Base-by-base conservation (phyloP, 2,329 filamentous ascomycete genomes). In the Sporothrix pallida region DNA sequence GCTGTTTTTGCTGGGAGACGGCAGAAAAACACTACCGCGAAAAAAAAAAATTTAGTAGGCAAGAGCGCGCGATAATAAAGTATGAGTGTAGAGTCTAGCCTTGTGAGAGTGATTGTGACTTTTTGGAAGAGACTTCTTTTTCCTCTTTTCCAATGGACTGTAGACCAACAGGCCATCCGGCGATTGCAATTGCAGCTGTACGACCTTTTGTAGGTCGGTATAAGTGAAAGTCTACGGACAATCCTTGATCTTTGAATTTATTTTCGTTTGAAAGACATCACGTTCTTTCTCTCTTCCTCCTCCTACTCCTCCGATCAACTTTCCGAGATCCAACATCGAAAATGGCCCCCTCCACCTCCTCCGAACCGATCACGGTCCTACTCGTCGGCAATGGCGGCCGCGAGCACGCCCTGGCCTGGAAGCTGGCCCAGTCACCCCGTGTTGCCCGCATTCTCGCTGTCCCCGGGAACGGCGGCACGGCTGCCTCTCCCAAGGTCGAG, bases 401-500 rank as follows among this genome's bases (percentile, higher is more conserved):
- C 79, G 96, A 99, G 84, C 94, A 98, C 83, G 93, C 95, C 65
- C 88, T 98, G 76, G 94, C 95, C 58, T 98, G 95, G 95, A 98
- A 97, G 84, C 86, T 98, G 76, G 90, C 91, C 80, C 92, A 97
- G 82, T 97, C 94, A 17, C 86, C 91, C 58, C 87, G 87, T 63
- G 93, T 97, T 75, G 90, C 93, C 79, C 87, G 90, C 78, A 95
- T 98, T 80, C 86, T 88, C 78, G 88, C 85, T 60, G 88, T 90
- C 62, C 90, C 90, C 15, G 95, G 95, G 75, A 98, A 98, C 83
- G 95, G 95, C 77, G 96, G 96, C 74, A 97, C 94, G 42, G 91
- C 89, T 72, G 84, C 81, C 68, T 90, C 89, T 74, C 83, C 89
- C 78, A 95, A 95, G 82, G 90, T 91, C 72, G 86, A 87, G 77